These are phyloP conservation scores for Exutisphaerella laricina DNA, from an alignment of 2,329 filamentous ascomycete species.

Conservation along the genomic window DNA sequence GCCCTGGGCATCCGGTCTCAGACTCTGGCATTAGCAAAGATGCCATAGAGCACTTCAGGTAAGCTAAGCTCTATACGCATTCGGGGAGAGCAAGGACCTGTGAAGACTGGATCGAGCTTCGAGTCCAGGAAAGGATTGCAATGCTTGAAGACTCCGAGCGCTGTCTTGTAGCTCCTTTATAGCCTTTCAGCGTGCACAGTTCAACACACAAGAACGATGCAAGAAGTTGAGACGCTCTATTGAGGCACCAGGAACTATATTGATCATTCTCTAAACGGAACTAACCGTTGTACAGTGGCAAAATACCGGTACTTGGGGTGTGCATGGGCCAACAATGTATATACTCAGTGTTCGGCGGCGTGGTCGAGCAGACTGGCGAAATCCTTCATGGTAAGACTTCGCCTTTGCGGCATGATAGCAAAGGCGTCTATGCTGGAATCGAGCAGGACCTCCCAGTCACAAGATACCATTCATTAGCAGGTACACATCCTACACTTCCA, in stretches of 20 bases:
- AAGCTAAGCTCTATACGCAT: no score
- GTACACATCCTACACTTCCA: conserved; percentile 81
- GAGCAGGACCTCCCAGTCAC: conserved; percentile 80
- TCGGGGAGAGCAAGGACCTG: no score
- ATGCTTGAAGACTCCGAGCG: no score
- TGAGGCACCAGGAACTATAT: no score
- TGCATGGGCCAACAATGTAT: conserved; percentile 99
- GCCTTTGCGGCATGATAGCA: conserved; percentile 77
- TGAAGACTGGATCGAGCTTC: no score
- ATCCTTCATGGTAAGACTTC: conserved; percentile 98
- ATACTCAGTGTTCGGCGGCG: conserved; percentile 85
- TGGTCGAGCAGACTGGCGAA: conserved; percentile 87
- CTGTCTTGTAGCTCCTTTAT: no score
- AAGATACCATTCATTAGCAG: conserved; percentile 91
- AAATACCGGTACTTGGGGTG: conserved; percentile 92
- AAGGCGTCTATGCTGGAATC: conserved; percentile 84
- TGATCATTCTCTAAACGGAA: no score
- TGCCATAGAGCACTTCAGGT: conserved; percentile 75
- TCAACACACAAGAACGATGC: no score
- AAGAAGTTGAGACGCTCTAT: no score
- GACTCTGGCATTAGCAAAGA: conserved; percentile 93
- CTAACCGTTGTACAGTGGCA: conserved; percentile 53
- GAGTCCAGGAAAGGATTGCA: no score
- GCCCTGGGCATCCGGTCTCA: conserved; percentile 83
- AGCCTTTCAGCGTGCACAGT: no score